phyloP scores from a whole-genome alignment of 140 eudicot genomes.

The Oenanthe javanica region DNA sequence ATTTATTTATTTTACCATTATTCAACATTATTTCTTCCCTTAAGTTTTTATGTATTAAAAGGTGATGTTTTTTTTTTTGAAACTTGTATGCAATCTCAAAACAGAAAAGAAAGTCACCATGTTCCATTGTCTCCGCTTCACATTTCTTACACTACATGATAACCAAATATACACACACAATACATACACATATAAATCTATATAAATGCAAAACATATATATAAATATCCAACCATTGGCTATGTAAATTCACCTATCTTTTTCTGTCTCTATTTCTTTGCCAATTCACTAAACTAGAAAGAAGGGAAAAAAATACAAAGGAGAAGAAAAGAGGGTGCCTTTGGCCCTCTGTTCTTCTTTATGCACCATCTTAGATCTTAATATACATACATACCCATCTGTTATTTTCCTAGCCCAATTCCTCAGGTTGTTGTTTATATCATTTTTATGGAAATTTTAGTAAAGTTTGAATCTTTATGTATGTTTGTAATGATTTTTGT shows the following conservation, averaged over 20 bases:
- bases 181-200: slow-evolving; percentile 9
- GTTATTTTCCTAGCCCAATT: slow-evolving; percentile 23
- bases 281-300: slow-evolving; percentile 12
- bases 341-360: slow-evolving; percentile 39
- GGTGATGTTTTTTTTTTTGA: not conserved
- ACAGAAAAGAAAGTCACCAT: slow-evolving; percentile 27
- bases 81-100: slow-evolving; percentile 9
- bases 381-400: slow-evolving; percentile 13
- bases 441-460: not conserved
- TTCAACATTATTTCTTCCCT: too few species aligned
- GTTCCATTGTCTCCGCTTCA: slow-evolving; percentile 30
- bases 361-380: slow-evolving; percentile 73
- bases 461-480: slow-evolving; percentile 9
- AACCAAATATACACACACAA: slow-evolving; percentile 27
- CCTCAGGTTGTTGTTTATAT: slow-evolving; percentile 13
- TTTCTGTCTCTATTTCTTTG: slow-evolving; percentile 3
- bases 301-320: not conserved
- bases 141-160: slow-evolving; percentile 49
- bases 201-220: slow-evolving; percentile 7
- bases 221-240: slow-evolving; percentile 15
- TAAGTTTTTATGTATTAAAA: too few species aligned
- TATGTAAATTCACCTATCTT: slow-evolving; percentile 26
- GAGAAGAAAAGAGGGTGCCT: slow-evolving; percentile 37
- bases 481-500: slow-evolving; percentile 46
- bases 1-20: too few species aligned